Conservation (phyloP, 306 rosid genomes). For the Neltuma alba region DNA sequence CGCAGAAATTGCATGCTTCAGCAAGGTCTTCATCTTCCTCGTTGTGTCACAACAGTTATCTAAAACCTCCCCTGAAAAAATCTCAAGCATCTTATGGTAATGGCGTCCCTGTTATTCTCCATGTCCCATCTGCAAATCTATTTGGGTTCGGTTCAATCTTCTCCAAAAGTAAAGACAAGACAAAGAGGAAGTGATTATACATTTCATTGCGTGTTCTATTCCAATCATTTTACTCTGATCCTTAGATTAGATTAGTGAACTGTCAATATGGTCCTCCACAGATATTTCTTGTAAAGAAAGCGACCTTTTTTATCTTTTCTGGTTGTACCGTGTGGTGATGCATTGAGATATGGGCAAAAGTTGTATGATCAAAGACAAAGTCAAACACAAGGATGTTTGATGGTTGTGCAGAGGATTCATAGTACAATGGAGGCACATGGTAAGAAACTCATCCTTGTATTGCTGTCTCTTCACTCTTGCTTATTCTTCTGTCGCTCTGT, state of each 20-base stretch:
- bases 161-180: slow-evolving; percentile 68
- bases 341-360: background rate
- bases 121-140: slow-evolving; percentile 68
- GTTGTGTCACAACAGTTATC: slow-evolving; percentile 37
- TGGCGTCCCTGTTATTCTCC: slow-evolving; percentile 58
- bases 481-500: slow-evolving; percentile 30
- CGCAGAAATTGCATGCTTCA: slow-evolving; percentile 41
- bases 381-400: slow-evolving; percentile 21
- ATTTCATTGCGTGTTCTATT: background rate
- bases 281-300: background rate
- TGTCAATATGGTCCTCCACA: background rate
- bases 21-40: slow-evolving; percentile 34
- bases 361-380: slow-evolving; percentile 35
- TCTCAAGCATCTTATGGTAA: slow-evolving; percentile 56
- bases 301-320: background rate
- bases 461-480: slow-evolving; percentile 50
- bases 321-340: slow-evolving; percentile 26
- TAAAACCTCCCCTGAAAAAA: slow-evolving; percentile 79
- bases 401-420: slow-evolving; percentile 34
- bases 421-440: slow-evolving; percentile 57
- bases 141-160: slow-evolving; percentile 82
- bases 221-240: background rate
- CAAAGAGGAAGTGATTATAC: slow-evolving; percentile 59
- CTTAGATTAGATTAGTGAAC: background rate
- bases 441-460: slow-evolving; percentile 49